Conservation (phyloP, 1,284 basidiomycete genomes). For the Austroboletus novae-zelandiae region DNA sequence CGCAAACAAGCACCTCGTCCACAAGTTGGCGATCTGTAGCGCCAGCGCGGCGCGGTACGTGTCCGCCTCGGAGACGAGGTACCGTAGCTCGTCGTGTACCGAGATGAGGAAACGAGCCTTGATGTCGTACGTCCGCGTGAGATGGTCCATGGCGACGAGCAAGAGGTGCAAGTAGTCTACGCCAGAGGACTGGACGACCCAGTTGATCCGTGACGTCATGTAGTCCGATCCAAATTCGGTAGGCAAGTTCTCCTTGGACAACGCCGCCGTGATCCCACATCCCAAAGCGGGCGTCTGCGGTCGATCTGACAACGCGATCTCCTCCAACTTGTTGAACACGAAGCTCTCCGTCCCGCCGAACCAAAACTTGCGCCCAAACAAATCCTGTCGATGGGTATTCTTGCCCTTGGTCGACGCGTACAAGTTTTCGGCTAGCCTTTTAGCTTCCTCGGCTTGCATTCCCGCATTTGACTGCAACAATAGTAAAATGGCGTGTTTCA, state of each 20-base stretch:
- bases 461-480: constrained; percentile 84
- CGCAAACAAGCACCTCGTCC: constrained; percentile 93
- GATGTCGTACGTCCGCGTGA: constrained; percentile 82
- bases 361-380: constrained; percentile 88
- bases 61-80: constrained; percentile 88
- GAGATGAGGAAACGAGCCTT: constrained; percentile 93
- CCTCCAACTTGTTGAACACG: constrained; percentile 99
- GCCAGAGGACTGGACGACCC: constrained; percentile 98
- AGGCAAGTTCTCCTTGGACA: constrained; percentile 87
- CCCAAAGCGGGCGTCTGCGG: constrained; percentile 93
- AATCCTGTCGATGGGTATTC: constrained; percentile 68
- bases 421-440: constrained; percentile 79
- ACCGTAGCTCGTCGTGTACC: constrained; percentile 96
- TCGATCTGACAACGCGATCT: constrained; percentile 85
- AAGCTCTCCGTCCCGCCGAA: constrained; percentile 96
- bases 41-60: constrained; percentile 89
- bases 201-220: constrained; percentile 97
- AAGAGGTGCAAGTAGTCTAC: constrained; percentile 98
- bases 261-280: constrained; percentile 90
- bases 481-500: constrained; percentile 92
- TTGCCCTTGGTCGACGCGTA: constrained; percentile 95
- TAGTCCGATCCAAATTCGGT: constrained; percentile 80
- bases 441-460: constrained; percentile 79
- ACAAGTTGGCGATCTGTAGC: constrained; percentile 92
- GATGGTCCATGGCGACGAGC: constrained; percentile 93